Evolutionary conservation across 192 early-diverging fungal genomes (phyloP).

Genomic region (Lunasporangiospora selenospora): DNA sequence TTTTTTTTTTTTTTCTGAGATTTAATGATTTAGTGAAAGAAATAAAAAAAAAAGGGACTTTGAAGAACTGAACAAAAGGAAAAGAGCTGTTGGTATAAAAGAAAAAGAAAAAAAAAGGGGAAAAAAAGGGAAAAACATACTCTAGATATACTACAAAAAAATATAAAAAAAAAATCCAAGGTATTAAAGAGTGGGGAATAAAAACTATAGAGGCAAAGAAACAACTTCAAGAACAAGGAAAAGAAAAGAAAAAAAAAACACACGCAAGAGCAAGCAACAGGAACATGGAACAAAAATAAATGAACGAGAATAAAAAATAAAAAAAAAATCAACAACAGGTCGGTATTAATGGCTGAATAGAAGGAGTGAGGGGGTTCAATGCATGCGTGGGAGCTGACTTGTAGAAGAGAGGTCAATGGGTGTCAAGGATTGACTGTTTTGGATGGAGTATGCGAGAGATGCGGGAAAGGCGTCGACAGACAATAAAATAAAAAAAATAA

Average conservation of each 20-base stretch:
- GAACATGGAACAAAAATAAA: background rate
- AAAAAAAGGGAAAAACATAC: constrained; percentile 7
- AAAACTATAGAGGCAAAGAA: constrained; percentile 3
- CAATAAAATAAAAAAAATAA: background rate
- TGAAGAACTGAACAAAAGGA: constrained; percentile 2
- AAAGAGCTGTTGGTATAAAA: constrained; percentile 2
- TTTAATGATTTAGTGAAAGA: constrained; percentile 1
- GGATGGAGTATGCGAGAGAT: background rate
- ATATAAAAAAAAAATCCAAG: background rate
- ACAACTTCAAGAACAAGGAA: constrained; percentile 1
- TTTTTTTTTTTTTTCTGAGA: background rate
- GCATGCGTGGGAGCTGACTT: too few species aligned
- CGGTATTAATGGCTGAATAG: constrained; percentile 47
- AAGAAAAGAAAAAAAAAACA: constrained; percentile 12
- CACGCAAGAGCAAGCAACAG: too few species aligned
- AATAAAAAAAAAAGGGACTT: background rate
- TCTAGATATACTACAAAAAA: background rate
- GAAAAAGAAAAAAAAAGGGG: background rate
- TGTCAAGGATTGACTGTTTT: background rate
- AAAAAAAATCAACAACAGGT: constrained; percentile 2
- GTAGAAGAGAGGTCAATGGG: too few species aligned
- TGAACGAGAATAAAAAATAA: background rate
- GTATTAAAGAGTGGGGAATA: constrained; percentile 6
- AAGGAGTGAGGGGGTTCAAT: too few species aligned
- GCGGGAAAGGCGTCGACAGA: background rate